Evolutionary conservation across 345 rosid species (phyloP), one percentile per base, ranked within the genome.

Genomic region (Brassica cretica): DNA sequence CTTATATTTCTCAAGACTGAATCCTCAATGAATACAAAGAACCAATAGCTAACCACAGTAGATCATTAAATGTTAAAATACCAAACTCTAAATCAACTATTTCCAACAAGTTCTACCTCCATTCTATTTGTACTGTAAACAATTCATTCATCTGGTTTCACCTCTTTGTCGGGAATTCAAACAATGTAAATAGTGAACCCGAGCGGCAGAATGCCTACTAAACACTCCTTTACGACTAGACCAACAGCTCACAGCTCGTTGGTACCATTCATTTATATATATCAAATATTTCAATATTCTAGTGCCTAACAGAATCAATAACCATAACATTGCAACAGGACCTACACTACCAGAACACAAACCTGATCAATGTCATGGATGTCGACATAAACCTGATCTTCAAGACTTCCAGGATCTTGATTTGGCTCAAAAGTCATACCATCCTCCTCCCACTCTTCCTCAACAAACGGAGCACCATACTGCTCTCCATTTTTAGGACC

Each of bases 401-500:
- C 85, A 61, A 8, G 61, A 18, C 78, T 53, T 68, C 64, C 82
- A 65, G 60, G 81, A 66, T 80, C 87, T 73, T 78, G 87, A 76
- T 88, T 84, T 6, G 91, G 90, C 46, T 85, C 76, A 1, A 82
- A 55, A 67, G 82, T 78, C 64, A 73, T 78, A 59, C 87, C 89
- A 61, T 75, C 78, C 66, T 73, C 79, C 8, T 69, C 98, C 98
- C 98, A 94, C 66, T 94, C 98, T 79, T 94, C 97, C 74, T 94
- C 98, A 73, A 92, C 73, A 76, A 91, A 94, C 0, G 98, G 98
- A 15, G 98, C 98, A 32, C 98, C 98, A 70, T 94, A 92, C 80
- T 92, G 89, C 82, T 95, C 99, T 25, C 99, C 99, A 46, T 89
- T 95, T 85, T 91, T 95, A 0, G 99, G 99, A 56, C 98, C 98